A percentile compares a stretch with the other conserved stretches of the same genome.
Conservation (phyloP, 1,284 basidiomycete genomes). For the Irpex sp. region DNA sequence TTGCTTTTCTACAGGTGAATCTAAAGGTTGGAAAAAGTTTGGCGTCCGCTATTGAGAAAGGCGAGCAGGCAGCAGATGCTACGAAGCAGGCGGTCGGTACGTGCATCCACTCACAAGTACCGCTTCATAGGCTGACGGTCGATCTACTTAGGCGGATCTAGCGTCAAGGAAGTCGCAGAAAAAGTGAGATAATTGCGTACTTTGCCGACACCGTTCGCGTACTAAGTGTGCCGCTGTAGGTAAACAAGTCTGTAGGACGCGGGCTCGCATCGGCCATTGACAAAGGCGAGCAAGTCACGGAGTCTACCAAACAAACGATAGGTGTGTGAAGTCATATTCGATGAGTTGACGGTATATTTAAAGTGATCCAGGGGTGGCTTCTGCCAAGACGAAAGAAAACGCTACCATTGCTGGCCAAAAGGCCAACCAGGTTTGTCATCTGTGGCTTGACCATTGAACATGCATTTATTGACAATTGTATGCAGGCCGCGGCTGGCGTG, state of each 20-base stretch:
- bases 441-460: background rate
- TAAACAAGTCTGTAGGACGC: slow-evolving; percentile 59
- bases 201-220: background rate
- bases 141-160: background rate
- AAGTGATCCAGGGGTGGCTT: slow-evolving; percentile 20
- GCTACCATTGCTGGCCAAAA: slow-evolving; percentile 35
- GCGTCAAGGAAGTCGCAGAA: slow-evolving; percentile 9
- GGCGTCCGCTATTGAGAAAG: slow-evolving; percentile 50
- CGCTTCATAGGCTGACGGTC: background rate
- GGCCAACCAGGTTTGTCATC: slow-evolving; percentile 38
- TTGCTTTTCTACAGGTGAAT: slow-evolving; percentile 41
- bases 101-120: background rate
- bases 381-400: slow-evolving; percentile 34
- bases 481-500: slow-evolving; percentile 40
- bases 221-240: slow-evolving; percentile 30
- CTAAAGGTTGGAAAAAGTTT: slow-evolving; percentile 52
- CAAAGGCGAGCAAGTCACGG: slow-evolving; percentile 53
- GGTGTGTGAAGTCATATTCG: slow-evolving; percentile 32
- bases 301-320: slow-evolving; percentile 51
- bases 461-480: background rate
- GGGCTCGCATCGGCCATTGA: slow-evolving; percentile 63
- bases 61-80: slow-evolving; percentile 10
- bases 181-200: background rate
- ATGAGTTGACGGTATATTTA: background rate
- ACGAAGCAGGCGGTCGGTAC: slow-evolving; percentile 10